Conservation (phyloP, 805 yeast genomes). For the Isabelozyma pseudorhagii region DNA sequence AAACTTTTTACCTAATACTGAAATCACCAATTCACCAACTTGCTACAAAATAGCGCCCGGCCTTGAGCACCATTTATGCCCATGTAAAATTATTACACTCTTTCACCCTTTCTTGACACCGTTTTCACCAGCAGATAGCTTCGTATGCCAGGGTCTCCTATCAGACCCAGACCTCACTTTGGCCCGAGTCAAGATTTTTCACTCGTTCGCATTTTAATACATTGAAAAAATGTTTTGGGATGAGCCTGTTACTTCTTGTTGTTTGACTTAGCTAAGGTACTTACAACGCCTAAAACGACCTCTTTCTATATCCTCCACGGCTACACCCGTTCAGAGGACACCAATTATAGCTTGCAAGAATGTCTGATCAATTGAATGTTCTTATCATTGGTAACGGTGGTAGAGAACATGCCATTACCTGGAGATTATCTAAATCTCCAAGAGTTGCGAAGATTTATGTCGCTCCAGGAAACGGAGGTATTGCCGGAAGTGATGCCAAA, state of each 20-base stretch:
- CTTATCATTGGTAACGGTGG: conserved; percentile 97
- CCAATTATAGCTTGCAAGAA: neutral
- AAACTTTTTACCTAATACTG: too few species aligned
- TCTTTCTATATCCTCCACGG: neutral
- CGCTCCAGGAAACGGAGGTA: conserved; percentile 98
- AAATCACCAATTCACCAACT: too few species aligned
- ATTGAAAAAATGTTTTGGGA: neutral
- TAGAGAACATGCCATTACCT: conserved; percentile 95
- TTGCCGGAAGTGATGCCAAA: conserved; percentile 48
- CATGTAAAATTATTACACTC: too few species aligned
- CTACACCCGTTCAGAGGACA: too few species aligned
- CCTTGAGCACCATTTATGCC: too few species aligned
- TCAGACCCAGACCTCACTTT: neutral
- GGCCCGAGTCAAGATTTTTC: neutral
- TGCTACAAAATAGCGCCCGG: too few species aligned
- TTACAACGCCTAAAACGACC: neutral
- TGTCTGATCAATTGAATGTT: conserved; percentile 42
- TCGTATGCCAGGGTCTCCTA: neutral
- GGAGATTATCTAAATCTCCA: conserved; percentile 83
- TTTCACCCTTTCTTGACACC: too few species aligned
- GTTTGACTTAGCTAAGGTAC: neutral
- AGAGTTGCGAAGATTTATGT: conserved; percentile 72
- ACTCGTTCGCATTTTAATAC: neutral
- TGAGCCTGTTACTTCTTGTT: neutral
- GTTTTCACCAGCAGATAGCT: too few species aligned